phyloP scores from a whole-genome alignment of 768 basidiomycete species.

The Peribolospora kevripleyi region DNA sequence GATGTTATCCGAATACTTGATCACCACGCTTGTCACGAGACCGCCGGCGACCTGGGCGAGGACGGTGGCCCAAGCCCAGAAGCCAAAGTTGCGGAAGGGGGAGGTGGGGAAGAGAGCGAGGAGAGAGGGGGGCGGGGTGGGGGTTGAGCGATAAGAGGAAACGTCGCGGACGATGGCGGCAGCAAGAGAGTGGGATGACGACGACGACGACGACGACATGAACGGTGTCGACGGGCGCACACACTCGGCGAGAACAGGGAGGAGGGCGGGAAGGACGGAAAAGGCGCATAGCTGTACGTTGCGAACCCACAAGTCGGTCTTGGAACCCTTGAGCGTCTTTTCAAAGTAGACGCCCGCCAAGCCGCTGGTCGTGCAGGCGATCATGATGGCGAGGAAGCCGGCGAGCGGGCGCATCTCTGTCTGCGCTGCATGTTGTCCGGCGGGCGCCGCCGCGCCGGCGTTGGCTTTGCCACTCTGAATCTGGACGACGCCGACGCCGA shows the following conservation, averaged over 20 bases:
- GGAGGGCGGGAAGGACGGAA: constrained; percentile 65
- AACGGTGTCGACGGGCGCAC: constrained; percentile 22
- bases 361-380: constrained; percentile 84
- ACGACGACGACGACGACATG: constrained; percentile 6
- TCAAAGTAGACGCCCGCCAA: constrained; percentile 96
- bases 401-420: constrained; percentile 48
- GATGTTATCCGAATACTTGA: constrained; percentile 38
- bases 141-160: background rate
- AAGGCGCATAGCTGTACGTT: constrained; percentile 90
- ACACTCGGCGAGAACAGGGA: constrained; percentile 38
- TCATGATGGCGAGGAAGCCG: constrained; percentile 69
- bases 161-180: background rate
- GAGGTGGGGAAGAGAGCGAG: constrained; percentile 14
- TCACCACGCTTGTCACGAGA: constrained; percentile 71
- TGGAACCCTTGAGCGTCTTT: constrained; percentile 80
- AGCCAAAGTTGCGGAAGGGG: constrained; percentile 63
- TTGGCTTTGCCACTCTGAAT: constrained; percentile 30
- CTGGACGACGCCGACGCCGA: constrained; percentile 33
- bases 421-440: constrained; percentile 16
- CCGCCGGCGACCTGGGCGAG: constrained; percentile 74
- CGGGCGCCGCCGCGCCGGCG: constrained; percentile 19
- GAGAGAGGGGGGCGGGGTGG: background rate
- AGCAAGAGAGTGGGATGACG: constrained; percentile 5
- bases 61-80: constrained; percentile 80
- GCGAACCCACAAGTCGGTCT: constrained; percentile 79